Conservation (phyloP, 768 basidiomycete genomes). For the Kwoniella heveanensis region DNA sequence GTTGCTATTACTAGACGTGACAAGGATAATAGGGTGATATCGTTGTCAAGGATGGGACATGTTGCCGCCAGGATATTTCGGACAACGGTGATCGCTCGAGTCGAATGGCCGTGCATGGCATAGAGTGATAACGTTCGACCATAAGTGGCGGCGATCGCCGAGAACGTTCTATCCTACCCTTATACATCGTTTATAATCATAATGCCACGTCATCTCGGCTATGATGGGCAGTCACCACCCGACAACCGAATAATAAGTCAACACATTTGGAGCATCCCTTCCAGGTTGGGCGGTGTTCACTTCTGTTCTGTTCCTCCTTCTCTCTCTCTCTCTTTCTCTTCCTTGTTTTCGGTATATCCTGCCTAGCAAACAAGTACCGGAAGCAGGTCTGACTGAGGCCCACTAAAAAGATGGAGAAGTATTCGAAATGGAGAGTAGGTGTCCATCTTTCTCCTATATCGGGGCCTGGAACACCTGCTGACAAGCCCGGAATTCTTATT, state of each 20-base stretch:
- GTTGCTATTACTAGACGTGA: no score
- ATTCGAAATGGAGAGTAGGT: constrained; percentile 55
- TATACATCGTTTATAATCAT: no score
- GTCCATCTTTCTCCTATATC: not conserved
- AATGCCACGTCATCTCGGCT: constrained; percentile 6
- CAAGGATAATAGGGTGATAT: no score
- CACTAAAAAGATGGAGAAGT: constrained; percentile 52
- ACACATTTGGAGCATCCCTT: no score
- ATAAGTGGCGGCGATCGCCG: not conserved
- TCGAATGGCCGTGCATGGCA: no score
- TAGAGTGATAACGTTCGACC: not conserved
- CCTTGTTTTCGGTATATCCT: not conserved
- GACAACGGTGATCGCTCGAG: not conserved
- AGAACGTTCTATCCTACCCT: no score
- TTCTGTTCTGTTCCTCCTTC: not conserved
- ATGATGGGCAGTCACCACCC: not conserved
- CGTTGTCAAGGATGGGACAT: no score
- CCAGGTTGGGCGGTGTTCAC: no score
- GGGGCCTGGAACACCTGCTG: not conserved
- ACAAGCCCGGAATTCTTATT: constrained; percentile 9
- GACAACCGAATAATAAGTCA: not conserved
- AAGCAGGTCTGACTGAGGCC: no score
- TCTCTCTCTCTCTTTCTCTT: not conserved
- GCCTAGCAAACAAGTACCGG: not conserved
- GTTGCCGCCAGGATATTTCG: not conserved